phyloP scores from a whole-genome alignment of 305 asterid genomes.

The Plantago coronopus region DNA sequence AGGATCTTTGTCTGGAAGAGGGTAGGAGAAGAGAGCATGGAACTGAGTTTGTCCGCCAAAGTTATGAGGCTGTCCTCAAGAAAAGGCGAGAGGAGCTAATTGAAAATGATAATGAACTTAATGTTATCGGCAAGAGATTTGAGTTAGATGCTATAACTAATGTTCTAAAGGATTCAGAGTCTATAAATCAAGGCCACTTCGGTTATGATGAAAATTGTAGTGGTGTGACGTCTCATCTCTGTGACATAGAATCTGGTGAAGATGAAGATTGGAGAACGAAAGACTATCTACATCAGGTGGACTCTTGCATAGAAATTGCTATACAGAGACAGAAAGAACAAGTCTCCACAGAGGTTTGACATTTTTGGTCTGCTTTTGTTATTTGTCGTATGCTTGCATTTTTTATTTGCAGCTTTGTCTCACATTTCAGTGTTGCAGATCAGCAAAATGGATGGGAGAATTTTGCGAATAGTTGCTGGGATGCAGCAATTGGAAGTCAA shows the following conservation, averaged over 20 bases:
- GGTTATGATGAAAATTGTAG: conserved; percentile 70
- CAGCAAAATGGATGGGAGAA: conserved; percentile 78
- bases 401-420: conserved; percentile 27
- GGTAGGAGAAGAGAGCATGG: conserved; percentile 69
- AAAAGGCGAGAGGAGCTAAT: conserved; percentile 70
- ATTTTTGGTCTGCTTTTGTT: conserved; percentile 22
- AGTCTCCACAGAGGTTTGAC: conserved; percentile 73
- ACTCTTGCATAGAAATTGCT: conserved; percentile 85
- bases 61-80: conserved; percentile 72
- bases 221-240: conserved; percentile 61
- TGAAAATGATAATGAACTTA: conserved; percentile 48
- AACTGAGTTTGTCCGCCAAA: conserved; percentile 41
- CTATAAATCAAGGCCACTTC: conserved; percentile 60
- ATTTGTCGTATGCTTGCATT: conserved; percentile 15
- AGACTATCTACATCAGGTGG: conserved; percentile 69
- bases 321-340: conserved; percentile 87
- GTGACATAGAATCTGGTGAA: conserved; percentile 82
- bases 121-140: conserved; percentile 46
- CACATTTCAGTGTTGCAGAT: conserved; percentile 57
- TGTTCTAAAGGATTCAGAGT: conserved; percentile 79
- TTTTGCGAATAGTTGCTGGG: conserved; percentile 57
- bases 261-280: conserved; percentile 74
- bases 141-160: conserved; percentile 84
- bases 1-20: conserved; percentile 79
- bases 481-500: conserved; percentile 74